Base-by-base conservation (phyloP, 1,284 basidiomycete species). In the Gomphus sp. region DNA sequence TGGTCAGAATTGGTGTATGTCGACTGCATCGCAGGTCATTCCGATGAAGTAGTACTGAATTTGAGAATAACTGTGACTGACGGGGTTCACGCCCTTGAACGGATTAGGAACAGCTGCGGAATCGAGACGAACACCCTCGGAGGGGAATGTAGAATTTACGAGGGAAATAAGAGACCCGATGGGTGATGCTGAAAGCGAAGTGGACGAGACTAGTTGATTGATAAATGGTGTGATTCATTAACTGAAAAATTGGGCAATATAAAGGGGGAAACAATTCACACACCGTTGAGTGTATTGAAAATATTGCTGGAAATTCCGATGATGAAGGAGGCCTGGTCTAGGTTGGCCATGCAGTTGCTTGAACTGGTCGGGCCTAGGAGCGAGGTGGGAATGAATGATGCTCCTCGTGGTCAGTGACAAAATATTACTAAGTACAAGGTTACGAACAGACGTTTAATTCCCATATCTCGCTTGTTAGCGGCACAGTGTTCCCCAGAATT, bases 401-500 rank as follows among this genome's bases (percentile, higher is more conserved):
- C 71, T 77, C 55, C 48, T 52, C 51, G 56, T 53, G 59, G 16
- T 34, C 44, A 18, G 6, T n/a, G n/a, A n/a, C n/a, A n/a, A n/a
- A n/a, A n/a, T n/a, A n/a, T n/a, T n/a, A n/a, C n/a, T n/a, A n/a
- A n/a, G n/a, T n/a, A n/a, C n/a, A n/a, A n/a, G 25, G 5, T 16
- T 25, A 70, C 74, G 68, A 47, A 78, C 77, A 78, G 47, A 72
- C 64, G 45, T 73, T 79, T 64, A 77, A 72, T 61, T 80, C 78
- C 33, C 75, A 72, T 14, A 76, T 67, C 2, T 73, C 71, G 55
- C 74, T 75, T 1, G 70, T 72, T 5, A n/a, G n/a, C n/a, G n/a
- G n/a, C n/a, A n/a, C n/a, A n/a, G n/a, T n/a, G n/a, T n/a, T n/a
- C n/a, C n/a, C n/a, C n/a, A n/a, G n/a, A n/a, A n/a, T n/a, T n/a